phyloP scores from a whole-genome alignment of 1,284 basidiomycete genomes.

The Phylloporus sp. region DNA sequence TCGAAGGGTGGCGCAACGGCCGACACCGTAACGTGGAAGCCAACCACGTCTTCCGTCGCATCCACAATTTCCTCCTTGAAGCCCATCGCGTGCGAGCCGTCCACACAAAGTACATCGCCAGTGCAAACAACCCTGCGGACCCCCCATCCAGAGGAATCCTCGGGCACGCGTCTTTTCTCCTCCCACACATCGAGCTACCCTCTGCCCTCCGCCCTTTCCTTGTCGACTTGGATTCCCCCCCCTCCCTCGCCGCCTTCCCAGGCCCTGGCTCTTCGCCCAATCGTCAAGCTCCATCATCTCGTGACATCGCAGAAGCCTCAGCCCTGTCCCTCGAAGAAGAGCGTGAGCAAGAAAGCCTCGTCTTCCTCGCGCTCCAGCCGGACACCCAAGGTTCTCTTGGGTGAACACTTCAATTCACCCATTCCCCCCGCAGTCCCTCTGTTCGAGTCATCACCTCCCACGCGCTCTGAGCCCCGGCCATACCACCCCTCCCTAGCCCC shows the following conservation, averaged over 20 bases:
- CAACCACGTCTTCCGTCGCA: background rate
- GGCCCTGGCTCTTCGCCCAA: too few relatives aligned
- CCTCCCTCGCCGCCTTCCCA: background rate
- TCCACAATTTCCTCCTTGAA: background rate
- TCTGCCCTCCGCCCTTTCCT: background rate
- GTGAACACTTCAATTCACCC: background rate
- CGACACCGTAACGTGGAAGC: background rate
- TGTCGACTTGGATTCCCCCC: background rate
- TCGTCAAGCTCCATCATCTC: too few relatives aligned
- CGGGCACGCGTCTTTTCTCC: background rate
- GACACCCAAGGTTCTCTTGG: background rate
- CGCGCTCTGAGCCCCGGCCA: background rate
- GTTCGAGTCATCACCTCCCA: background rate
- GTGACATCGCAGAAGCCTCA: background rate
- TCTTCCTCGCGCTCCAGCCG: background rate
- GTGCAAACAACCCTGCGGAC: background rate
- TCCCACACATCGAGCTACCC: background rate
- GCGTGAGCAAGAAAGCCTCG: background rate
- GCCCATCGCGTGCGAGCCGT: background rate
- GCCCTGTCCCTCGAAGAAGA: background rate
- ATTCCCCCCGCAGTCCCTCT: too few relatives aligned
- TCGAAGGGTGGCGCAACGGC: background rate
- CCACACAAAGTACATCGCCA: background rate
- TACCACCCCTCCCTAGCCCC: background rate
- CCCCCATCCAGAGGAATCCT: background rate